A percentile compares a stretch with the other conserved stretches of the same genome.
Evolutionary conservation across 495 filamentous ascomycete genomes (phyloP).

Genomic region (Choiromyces venosus): DNA sequence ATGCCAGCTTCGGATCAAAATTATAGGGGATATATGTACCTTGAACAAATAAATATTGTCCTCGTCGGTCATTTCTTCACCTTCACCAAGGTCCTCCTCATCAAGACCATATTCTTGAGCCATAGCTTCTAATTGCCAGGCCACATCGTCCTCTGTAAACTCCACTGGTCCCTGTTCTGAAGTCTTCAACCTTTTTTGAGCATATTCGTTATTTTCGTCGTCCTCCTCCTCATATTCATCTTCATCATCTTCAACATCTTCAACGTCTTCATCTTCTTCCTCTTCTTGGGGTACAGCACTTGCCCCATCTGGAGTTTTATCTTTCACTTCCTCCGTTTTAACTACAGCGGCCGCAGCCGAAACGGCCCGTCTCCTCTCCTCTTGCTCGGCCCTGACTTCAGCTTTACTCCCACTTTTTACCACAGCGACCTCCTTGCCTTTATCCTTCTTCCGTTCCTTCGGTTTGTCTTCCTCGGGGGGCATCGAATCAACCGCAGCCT

Average conservation of each 20-base stretch:
- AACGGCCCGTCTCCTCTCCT: slow-evolving; percentile 32
- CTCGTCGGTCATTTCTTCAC: slow-evolving; percentile 65
- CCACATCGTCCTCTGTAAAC: slow-evolving; percentile 93
- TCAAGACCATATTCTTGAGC: slow-evolving; percentile 66
- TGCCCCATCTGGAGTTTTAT: slow-evolving; percentile 26
- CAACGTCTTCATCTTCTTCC: slow-evolving; percentile 38
- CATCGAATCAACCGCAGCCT: slow-evolving; percentile 59
- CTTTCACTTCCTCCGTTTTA: not conserved
- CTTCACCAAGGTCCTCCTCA: slow-evolving; percentile 58
- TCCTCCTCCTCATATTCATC: slow-evolving; percentile 91
- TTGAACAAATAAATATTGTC: slow-evolving; percentile 50
- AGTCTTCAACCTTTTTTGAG: slow-evolving; percentile 46
- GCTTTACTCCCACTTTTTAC: slow-evolving; percentile 24
- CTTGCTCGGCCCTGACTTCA: slow-evolving; percentile 39
- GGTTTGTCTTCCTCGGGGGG: slow-evolving; percentile 51
- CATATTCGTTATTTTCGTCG: slow-evolving; percentile 58
- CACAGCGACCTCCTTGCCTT: slow-evolving; percentile 42
- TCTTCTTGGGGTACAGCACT: slow-evolving; percentile 6
- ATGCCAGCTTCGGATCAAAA: not conserved
- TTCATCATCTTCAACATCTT: slow-evolving; percentile 52
- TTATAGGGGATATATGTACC: slow-evolving; percentile 44
- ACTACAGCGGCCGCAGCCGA: slow-evolving; percentile 12
- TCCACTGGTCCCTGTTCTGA: slow-evolving; percentile 66
- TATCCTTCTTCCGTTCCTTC: slow-evolving; percentile 44
- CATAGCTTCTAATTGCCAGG: slow-evolving; percentile 84